Conservation (phyloP, 1,139 yeast genomes). For the Barnettozyma hawaiiensis region DNA sequence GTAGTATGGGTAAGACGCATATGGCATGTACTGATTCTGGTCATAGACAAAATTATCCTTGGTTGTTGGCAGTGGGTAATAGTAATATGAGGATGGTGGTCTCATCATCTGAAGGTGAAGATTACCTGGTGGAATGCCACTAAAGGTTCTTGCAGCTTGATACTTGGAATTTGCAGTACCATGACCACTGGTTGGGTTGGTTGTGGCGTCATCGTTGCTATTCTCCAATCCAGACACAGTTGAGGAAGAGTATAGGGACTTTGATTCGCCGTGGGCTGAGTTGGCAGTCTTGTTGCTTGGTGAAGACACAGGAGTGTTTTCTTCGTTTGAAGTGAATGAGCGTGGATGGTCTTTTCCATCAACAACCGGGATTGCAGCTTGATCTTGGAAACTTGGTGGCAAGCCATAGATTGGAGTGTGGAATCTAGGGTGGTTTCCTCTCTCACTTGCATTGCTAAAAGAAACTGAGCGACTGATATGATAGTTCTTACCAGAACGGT, state of each 20-base stretch:
- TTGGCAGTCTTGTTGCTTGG: constrained; percentile 21
- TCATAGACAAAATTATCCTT: constrained; percentile 22
- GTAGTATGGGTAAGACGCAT: constrained; percentile 23
- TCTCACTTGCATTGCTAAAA: constrained; percentile 15
- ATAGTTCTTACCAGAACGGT: constrained; percentile 8
- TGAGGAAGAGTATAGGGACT: constrained; percentile 24
- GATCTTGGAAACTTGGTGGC: constrained; percentile 3
- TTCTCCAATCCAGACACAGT: constrained; percentile 22
- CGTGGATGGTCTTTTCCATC: constrained; percentile 3
- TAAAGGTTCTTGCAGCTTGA: constrained; percentile 16
- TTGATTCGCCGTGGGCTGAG: constrained; percentile 22
- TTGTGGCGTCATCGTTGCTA: constrained; percentile 14
- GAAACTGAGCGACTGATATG: constrained; percentile 20
- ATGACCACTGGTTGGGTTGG: constrained; percentile 17
- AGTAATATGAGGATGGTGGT: constrained; percentile 24
- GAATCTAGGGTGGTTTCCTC: constrained; percentile 5
- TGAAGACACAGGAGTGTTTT: constrained; percentile 22
- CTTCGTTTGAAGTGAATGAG: constrained; percentile 12
- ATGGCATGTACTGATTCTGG: constrained; percentile 20
- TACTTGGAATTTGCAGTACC: constrained; percentile 13
- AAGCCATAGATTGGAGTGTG: constrained; percentile 11
- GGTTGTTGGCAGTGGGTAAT: constrained; percentile 19
- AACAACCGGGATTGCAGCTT: background rate
- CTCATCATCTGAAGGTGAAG: constrained; percentile 13
- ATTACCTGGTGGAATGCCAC: constrained; percentile 10